Evolutionary conservation across 2,329 filamentous ascomycete species (phyloP).

Genomic region (Sodiomyces alkalinus): DNA sequence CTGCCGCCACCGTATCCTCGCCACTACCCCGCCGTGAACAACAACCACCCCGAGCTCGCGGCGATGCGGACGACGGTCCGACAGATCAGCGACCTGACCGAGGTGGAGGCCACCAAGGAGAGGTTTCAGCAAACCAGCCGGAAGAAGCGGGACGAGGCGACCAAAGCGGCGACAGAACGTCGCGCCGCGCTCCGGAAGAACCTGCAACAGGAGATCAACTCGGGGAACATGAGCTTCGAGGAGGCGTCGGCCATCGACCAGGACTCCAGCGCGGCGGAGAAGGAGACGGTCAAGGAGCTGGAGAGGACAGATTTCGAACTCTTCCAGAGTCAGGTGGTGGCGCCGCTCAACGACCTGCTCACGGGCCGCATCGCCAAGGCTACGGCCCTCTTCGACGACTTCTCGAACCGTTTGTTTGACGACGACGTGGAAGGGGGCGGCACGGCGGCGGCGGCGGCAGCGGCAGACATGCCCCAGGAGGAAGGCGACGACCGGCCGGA

Average conservation of each 20-base stretch:
- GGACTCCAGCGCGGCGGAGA: conserved; percentile 56
- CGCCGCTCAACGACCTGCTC: conserved; percentile 67
- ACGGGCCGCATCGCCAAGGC: conserved; percentile 60
- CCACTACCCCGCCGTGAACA: conserved; percentile 90
- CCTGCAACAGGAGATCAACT: conserved; percentile 63
- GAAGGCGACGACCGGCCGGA: conserved; percentile 93
- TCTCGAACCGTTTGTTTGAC: conserved; percentile 57
- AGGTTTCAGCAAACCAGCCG: conserved; percentile 39
- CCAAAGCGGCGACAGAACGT: conserved; percentile 31
- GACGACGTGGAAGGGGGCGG: conserved; percentile 43
- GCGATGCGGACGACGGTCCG: conserved; percentile 62
- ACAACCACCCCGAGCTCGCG: conserved; percentile 81
- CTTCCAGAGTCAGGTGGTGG: conserved; percentile 72
- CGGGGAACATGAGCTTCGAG: conserved; percentile 66
- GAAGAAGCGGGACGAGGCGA: conserved; percentile 41
- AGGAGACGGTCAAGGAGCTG: conserved; percentile 52
- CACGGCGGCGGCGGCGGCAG: conserved; percentile 25
- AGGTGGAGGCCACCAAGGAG: conserved; percentile 55
- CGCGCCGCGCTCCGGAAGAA: conserved; percentile 54
- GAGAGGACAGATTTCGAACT: conserved; percentile 70
- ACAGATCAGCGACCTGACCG: conserved; percentile 55
- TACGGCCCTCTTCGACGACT: conserved; percentile 60
- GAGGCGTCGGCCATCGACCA: conserved; percentile 72
- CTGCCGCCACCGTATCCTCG: conserved; percentile 87
- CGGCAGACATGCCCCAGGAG: conserved; percentile 76